Base-by-base conservation (phyloP, 2,329 filamentous ascomycete genomes). In the Diaporthe australafricana region DNA sequence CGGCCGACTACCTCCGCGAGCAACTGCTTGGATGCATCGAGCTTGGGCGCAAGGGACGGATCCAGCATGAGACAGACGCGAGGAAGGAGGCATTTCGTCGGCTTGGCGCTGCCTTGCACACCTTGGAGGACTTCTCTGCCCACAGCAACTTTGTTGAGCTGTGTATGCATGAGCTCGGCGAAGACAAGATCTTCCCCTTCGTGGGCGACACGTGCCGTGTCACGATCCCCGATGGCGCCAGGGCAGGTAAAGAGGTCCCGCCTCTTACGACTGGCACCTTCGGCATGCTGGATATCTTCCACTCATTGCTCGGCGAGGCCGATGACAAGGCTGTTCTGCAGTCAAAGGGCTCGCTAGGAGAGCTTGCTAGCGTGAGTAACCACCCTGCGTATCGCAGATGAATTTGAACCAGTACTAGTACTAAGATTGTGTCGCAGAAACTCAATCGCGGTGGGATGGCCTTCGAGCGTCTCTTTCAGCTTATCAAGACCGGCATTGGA, bases 71-170 rank as follows among this genome's bases (percentile, higher is more conserved):
- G 9, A 53, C 47, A 5, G 74, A 75, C 3, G 73, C 69, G 25
- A 78, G 77, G 53, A 77, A 78, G 32, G 74, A 75, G 38, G 75
- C 75, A 2, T 74, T 76, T 35, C 78, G 77, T 11, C 77, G 75
- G 75, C 81, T 89, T 0, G 87, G 87, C 2, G 86, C 87, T 70
- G 87, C 84, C 25, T 77, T 87, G 30, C 87, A 88, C 75, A 87
- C 85, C 42, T 80, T 88, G 8, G 87, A 88, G 75, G 87, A 88
- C 70, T 88, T 87, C 70, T 83, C 86, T 7, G 87, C 87, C 0
- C 87, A 89, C 73, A 87, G 86, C 38, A 89, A 89, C 76, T 89
- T 87, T 71, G 83, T 83, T 2, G 87, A 89, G 75, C 83, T 89
- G 25, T 86, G 84, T 17, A 77, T 89, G 48, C 83, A 81, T 12